phyloP scores from a whole-genome alignment of 75 land plant species.

The Pinus tabuliformis region DNA sequence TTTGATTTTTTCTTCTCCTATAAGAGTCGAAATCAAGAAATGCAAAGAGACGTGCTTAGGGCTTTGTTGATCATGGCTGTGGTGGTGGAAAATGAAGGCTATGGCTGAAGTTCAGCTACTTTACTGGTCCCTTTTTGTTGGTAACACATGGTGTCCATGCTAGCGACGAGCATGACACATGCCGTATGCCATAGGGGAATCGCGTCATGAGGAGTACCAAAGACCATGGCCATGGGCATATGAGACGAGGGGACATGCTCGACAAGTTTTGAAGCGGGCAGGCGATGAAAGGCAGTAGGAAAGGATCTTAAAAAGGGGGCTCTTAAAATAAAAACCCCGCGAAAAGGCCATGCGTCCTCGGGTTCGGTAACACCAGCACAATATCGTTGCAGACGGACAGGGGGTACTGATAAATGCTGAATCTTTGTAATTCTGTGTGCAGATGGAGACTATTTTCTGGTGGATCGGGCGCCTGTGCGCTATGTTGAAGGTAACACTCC shows the following conservation, averaged over 20 bases:
- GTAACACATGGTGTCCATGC: conserved; percentile 8
- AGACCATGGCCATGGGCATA: background rate
- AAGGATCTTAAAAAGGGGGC: background rate
- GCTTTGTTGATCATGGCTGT: background rate
- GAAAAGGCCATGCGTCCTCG: background rate
- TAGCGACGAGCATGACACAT: background rate
- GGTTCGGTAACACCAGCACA: background rate
- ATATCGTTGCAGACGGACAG: background rate
- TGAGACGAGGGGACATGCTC: background rate
- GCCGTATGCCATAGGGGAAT: background rate
- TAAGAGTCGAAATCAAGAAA: background rate
- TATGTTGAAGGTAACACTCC: background rate
- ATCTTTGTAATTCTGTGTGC: too few relatives aligned
- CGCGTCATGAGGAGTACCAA: background rate
- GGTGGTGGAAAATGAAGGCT: conserved; percentile 1
- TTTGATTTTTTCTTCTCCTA: background rate
- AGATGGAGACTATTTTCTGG: too few relatives aligned
- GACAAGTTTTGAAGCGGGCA: background rate
- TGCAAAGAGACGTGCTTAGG: background rate
- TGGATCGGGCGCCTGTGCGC: background rate
- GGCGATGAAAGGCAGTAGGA: background rate
- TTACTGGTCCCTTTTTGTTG: too few relatives aligned
- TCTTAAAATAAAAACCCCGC: background rate
- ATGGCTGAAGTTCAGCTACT: too few relatives aligned
- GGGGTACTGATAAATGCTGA: too few relatives aligned